These are phyloP conservation scores for Coemansia sp. DNA, from an alignment of 192 early-diverging fungal genomes.

Conservation along the genomic window DNA sequence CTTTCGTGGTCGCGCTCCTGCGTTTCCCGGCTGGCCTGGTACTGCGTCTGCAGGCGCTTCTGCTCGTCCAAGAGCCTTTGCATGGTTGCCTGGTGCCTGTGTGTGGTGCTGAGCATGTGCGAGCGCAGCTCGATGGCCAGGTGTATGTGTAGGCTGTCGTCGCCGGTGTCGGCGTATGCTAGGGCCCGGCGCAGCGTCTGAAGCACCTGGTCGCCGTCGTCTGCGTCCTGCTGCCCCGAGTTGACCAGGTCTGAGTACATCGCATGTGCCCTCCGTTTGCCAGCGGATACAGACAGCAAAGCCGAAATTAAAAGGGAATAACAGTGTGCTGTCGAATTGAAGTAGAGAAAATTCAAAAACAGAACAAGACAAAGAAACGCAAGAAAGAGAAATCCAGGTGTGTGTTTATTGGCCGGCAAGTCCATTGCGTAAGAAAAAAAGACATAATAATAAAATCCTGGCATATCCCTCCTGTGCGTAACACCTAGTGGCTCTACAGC, in stretches of 20 bases:
- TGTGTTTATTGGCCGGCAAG: neutral
- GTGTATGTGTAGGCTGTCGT: neutral
- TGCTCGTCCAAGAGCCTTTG: neutral
- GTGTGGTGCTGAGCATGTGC: neutral
- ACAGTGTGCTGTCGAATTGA: no score
- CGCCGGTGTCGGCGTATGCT: neutral
- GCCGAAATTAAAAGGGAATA: no score
- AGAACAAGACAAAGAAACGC: no score
- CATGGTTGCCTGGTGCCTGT: neutral
- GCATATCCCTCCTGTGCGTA: neutral
- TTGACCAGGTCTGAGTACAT: neutral
- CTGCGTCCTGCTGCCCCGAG: neutral
- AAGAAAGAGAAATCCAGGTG: neutral
- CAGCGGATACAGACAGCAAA: no score
- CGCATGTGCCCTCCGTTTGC: no score
- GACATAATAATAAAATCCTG: neutral
- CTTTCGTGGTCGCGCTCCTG: neutral
- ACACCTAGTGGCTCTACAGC: no score
- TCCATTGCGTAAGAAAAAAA: neutral
- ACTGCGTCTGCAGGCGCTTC: neutral
- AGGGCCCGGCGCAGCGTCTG: neutral
- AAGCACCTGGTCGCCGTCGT: constrained; percentile 1
- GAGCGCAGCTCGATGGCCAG: constrained; percentile 5
- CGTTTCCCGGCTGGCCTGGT: neutral
- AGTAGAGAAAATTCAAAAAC: neutral